Conservation (phyloP, 208 protist species). For the Wallacemonas sp. region DNA sequence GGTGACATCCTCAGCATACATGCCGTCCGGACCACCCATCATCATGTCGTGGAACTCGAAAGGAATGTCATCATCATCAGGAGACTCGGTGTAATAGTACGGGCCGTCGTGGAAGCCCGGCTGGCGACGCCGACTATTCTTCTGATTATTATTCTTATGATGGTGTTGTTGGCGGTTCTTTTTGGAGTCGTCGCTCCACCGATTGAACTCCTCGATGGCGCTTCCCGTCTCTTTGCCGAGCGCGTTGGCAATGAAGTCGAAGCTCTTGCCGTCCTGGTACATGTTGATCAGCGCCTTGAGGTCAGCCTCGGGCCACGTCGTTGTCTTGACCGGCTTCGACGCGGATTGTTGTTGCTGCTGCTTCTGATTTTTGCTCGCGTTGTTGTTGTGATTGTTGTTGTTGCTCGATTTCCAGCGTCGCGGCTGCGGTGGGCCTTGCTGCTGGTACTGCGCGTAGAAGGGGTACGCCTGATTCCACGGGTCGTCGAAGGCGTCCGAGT, state of each 20-base stretch:
- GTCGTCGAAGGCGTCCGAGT: conserved; percentile 27
- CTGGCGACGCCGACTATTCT: conserved; percentile 18
- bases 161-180: conserved; percentile 24
- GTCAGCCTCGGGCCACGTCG: conserved; percentile 74
- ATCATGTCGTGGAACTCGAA: conserved; percentile 54
- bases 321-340: conserved; percentile 33
- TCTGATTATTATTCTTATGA: conserved; percentile 14
- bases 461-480: conserved; percentile 8
- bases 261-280: conserved; percentile 92
- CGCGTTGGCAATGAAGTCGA: conserved; percentile 91
- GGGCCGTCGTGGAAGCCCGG: conserved; percentile 13
- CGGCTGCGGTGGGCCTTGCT: conserved; percentile 13
- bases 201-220: conserved; percentile 85
- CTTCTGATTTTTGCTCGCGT: neutral
- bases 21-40: conserved; percentile 23
- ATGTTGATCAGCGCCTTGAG: conserved; percentile 85
- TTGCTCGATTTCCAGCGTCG: conserved; percentile 20
- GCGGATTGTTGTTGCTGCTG: conserved; percentile 13
- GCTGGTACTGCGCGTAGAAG: conserved; percentile 12
- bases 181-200: conserved; percentile 70
- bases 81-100: conserved; percentile 78
- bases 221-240: conserved; percentile 62
- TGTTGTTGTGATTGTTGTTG: conserved; percentile 11
- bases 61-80: conserved; percentile 48
- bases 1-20: conserved; percentile 36